Percentiles rank a stretch among this genome's conserved stretches.
Conservation (phyloP, 1,139 yeast species). For the Yamadazyma pseudoaaseri region DNA sequence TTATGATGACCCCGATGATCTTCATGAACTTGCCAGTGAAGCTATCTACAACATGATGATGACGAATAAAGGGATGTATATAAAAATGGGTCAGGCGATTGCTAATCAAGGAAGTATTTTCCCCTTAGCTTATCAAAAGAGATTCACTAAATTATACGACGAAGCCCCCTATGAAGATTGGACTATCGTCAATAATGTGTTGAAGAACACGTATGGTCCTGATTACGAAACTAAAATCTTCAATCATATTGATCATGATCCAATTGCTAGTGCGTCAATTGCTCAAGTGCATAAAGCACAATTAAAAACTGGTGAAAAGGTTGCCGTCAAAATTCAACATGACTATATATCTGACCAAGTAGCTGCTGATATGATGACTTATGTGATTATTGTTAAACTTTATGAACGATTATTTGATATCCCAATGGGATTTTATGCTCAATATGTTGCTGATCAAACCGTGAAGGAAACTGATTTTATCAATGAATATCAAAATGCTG, state of each 20-base stretch:
- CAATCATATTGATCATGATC: conserved; percentile 45
- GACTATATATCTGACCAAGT: conserved; percentile 57
- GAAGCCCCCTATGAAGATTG: conserved; percentile 70
- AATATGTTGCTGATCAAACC: conserved; percentile 58
- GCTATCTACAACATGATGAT: conserved; percentile 51
- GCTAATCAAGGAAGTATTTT: conserved; percentile 70
- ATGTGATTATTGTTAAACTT: conserved; percentile 48
- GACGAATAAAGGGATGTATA: conserved; percentile 68
- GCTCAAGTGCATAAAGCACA: conserved; percentile 70
- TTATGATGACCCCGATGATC: conserved; percentile 41
- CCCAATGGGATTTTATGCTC: conserved; percentile 58
- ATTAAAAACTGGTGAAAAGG: conserved; percentile 49
- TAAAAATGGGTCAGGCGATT: conserved; percentile 73
- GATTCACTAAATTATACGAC: conserved; percentile 61
- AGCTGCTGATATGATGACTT: conserved; percentile 57
- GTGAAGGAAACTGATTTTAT: conserved; percentile 60
- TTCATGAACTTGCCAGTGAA: conserved; percentile 63
- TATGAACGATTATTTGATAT: conserved; percentile 62
- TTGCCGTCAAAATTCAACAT: conserved; percentile 73
- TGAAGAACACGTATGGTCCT: conserved; percentile 45
- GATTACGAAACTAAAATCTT: conserved; percentile 47
- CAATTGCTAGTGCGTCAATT: conserved; percentile 71
- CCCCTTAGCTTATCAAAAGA: conserved; percentile 59
- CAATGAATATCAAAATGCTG: conserved; percentile 55
- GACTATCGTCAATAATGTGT: conserved; percentile 46